phyloP scores from a whole-genome alignment of 805 yeast species.

The Sugiyamaella marilandica region DNA sequence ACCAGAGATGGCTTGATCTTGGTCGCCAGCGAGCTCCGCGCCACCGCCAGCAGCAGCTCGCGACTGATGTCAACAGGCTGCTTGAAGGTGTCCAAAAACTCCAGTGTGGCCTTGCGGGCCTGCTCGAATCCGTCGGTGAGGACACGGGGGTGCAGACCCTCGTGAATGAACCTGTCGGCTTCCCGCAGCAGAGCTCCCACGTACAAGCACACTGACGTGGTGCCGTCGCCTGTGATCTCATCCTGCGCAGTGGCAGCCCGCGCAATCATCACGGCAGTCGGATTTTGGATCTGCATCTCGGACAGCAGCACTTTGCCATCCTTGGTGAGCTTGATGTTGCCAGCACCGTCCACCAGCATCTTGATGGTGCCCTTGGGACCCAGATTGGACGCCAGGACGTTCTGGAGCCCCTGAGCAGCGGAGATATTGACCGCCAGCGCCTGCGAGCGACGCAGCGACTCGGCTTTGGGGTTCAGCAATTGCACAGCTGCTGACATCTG shows the following conservation, averaged over 20 bases:
- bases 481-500: conserved; percentile 45
- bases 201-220: conserved; percentile 88
- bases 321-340: conserved; percentile 89
- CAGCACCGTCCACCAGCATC: conserved; percentile 95
- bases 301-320: conserved; percentile 91
- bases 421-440: conserved; percentile 92
- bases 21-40: conserved; percentile 82
- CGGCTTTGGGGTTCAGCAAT: conserved; percentile 94
- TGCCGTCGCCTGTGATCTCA: conserved; percentile 99
- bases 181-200: conserved; percentile 94
- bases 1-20: conserved; percentile 75
- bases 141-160: conserved; percentile 94
- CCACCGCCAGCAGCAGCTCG: conserved; percentile 86
- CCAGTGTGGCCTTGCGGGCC: conserved; percentile 72
- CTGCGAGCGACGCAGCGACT: conserved; percentile 90
- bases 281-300: conserved; percentile 95
- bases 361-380: conserved; percentile 98
- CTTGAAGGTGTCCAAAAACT: conserved; percentile 65
- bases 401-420: conserved; percentile 96
- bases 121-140: conserved; percentile 91
- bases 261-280: conserved; percentile 83
- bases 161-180: conserved; percentile 85
- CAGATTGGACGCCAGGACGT: conserved; percentile 81
- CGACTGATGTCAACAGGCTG: conserved; percentile 52
- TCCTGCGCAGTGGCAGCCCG: conserved; percentile 98